Evolutionary conservation across 2,329 filamentous ascomycete genomes (phyloP), one percentile per base, ranked within the genome.

Genomic region (Aspergillus vadensis): DNA sequence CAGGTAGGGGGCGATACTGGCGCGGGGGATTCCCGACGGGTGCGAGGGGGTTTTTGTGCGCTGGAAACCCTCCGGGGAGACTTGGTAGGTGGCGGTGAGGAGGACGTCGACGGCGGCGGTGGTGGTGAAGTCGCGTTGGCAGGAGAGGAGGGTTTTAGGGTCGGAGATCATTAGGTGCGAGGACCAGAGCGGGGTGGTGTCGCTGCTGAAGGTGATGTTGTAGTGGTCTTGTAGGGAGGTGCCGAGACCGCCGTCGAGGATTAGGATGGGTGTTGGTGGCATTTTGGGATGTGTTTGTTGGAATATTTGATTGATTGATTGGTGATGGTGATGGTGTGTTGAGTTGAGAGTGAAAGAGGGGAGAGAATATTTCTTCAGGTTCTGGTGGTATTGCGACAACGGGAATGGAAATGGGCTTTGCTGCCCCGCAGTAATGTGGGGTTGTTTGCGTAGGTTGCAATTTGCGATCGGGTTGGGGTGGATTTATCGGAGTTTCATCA

Each of bases 201-300:
- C 72, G 8, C 23, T 32, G 55, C 77, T 75, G 71, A 90, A 90
- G 14, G 71, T 76, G 61, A 84, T 69, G 58, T 74, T 73, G 70
- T 88, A 84, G 21, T 80, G 62, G 61, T 86, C 83, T 68, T 88
- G 82, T 2, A 90, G 84, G 0, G 86, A 85, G 2, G 88, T 90
- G 36, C 88, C 88, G 21, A 90, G 81, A 7, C 88, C 88, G 56
- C 88, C 88, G 69, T 90, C 88, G 41, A 90, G 81, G 52, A 90
- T 66, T 43, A 67, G 66, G 75, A 63, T 81, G 74, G 61, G 52
- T 2, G 39, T 55, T 30, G 1, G 4, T 25, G 23, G 4, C 23
- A 25, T 25, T 25, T 25, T 25, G 23, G n/a, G n/a, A n/a, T n/a
- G n/a, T n/a, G n/a, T n/a, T n/a, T n/a, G n/a, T n/a, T n/a, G n/a